Evolutionary conservation across 2,329 filamentous ascomycete genomes (phyloP), one percentile per base, ranked within the genome.

Genomic region (Delphinella strobiligena): DNA sequence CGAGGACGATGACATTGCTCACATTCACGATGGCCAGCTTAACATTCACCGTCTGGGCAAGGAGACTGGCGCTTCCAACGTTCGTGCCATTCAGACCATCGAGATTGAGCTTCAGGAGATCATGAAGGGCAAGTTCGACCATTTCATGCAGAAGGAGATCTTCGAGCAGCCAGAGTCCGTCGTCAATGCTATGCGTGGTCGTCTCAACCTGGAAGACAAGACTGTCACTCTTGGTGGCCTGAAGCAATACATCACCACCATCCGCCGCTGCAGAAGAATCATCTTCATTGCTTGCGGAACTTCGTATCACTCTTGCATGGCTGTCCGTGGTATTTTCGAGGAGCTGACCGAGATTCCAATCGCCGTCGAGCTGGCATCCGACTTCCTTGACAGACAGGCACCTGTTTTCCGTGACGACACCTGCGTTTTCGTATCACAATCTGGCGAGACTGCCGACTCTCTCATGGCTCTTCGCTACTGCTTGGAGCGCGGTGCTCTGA

Each of bases 111-210:
- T 98, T 49, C 91, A 98, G 72, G 88, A 98, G 72, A 98, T 98
- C 67, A 98, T 98, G 91, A 98, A 98, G 81, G 91, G 91, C 66
- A 93, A 91, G 62, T 98, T 96, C 67, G 91, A 98, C 64, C 91
- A 98, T 71, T 98, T 95, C 74, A 98, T 98, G 91, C 91, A 98
- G 65, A 98, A 98, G 78, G 91, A 98, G 66, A 98, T 98, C 58
- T 98, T 98, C 64, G 91, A 98, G 74, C 91, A 98, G 72, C 91
- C 91, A 58, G 91, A 98, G 69, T 98, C 91, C 11, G 86, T 98
- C 46, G 80, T 98, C 71, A 98, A 98, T 76, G 95, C 91, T 51
- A 98, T 98, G 91, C 86, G 91, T 78, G 91, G 91, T 67, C 91
- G 91, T 69, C 72, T 98, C 54, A 91, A 98, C 64, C 73, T 82